A percentile compares a stretch with the other conserved stretches of the same genome.
Conservation (phyloP, 805 yeast genomes). For the Ascoidea asiatica region DNA sequence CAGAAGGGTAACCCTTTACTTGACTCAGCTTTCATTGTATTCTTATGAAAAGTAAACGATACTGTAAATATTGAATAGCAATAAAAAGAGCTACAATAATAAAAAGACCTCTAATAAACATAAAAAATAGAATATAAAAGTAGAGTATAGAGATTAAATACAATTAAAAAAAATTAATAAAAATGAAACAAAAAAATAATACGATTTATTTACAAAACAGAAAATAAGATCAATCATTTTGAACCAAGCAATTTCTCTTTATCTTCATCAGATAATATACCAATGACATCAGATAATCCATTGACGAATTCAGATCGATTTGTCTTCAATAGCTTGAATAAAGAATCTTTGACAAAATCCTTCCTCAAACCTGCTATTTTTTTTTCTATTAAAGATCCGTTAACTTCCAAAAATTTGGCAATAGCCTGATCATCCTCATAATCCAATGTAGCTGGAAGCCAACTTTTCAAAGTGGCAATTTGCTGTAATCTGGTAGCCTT, state of each 20-base stretch:
- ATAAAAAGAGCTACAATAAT: too few species aligned
- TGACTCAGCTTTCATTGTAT: too few species aligned
- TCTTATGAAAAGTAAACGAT: too few species aligned
- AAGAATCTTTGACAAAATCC: constrained; percentile 51
- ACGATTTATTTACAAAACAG: too few species aligned
- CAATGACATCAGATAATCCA: constrained; percentile 41
- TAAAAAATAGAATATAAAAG: too few species aligned
- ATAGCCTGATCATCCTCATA: constrained; percentile 64
- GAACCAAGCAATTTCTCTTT: constrained; percentile 27
- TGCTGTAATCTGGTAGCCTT: constrained; percentile 61
- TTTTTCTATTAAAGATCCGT: constrained; percentile 48
- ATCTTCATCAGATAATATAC: constrained; percentile 39
- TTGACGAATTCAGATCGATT: constrained; percentile 39
- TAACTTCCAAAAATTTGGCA: constrained; percentile 75
- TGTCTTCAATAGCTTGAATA: constrained; percentile 44
- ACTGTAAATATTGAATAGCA: too few species aligned
- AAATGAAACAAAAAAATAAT: too few species aligned
- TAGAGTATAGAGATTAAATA: too few species aligned
- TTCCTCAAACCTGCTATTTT: constrained; percentile 49
- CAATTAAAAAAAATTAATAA: too few species aligned
- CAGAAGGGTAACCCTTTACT: too few species aligned
- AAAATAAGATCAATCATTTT: too few species aligned
- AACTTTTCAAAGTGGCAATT: constrained; percentile 75
- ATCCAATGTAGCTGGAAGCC: constrained; percentile 66
- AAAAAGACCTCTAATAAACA: too few species aligned